These are phyloP conservation scores for Huntiella decipiens DNA, from an alignment of 2,329 filamentous ascomycete species.

Conservation along the genomic window DNA sequence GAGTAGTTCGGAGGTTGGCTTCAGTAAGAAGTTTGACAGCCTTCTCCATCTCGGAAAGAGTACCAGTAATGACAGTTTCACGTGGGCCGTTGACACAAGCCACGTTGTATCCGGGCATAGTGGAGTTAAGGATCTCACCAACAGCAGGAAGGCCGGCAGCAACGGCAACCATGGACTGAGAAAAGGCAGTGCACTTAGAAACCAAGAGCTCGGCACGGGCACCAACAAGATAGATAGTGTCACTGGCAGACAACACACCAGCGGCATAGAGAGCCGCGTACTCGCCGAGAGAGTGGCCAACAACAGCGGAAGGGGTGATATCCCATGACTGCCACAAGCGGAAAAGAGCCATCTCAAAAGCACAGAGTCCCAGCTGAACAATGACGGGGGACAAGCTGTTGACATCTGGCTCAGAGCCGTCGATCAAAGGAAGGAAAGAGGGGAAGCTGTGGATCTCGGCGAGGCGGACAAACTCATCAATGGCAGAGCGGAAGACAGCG, in stretches of 20 bases:
- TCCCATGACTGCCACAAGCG: slow-evolving; percentile 38
- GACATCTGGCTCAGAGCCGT: slow-evolving; percentile 25
- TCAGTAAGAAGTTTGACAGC: slow-evolving; percentile 22
- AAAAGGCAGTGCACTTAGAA: slow-evolving; percentile 43
- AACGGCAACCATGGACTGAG: slow-evolving; percentile 39
- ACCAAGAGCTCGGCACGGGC: slow-evolving; percentile 45
- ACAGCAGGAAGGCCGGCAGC: slow-evolving; percentile 32
- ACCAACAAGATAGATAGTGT: slow-evolving; percentile 55
- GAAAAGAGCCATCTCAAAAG: slow-evolving; percentile 38
- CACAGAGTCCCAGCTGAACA: slow-evolving; percentile 34
- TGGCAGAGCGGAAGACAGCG: slow-evolving; percentile 29
- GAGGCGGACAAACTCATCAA: slow-evolving; percentile 38
- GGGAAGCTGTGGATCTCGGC: slow-evolving; percentile 33
- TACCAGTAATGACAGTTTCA: slow-evolving; percentile 50
- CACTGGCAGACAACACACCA: slow-evolving; percentile 50
- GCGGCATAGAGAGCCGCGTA: slow-evolving; percentile 54
- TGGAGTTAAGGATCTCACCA: slow-evolving; percentile 29
- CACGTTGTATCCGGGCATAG: slow-evolving; percentile 24
- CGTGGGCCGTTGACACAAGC: slow-evolving; percentile 61
- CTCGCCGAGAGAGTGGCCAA: slow-evolving; percentile 50
- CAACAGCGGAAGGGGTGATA: slow-evolving; percentile 32
- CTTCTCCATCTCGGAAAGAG: slow-evolving; percentile 22
- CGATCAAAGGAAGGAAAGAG: slow-evolving; percentile 29
- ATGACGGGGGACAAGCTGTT: slow-evolving; percentile 29
- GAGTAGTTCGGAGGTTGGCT: slow-evolving; percentile 24